Evolutionary conservation across 495 filamentous ascomycete species (phyloP).

Genomic region (Aspergillus biplanus): DNA sequence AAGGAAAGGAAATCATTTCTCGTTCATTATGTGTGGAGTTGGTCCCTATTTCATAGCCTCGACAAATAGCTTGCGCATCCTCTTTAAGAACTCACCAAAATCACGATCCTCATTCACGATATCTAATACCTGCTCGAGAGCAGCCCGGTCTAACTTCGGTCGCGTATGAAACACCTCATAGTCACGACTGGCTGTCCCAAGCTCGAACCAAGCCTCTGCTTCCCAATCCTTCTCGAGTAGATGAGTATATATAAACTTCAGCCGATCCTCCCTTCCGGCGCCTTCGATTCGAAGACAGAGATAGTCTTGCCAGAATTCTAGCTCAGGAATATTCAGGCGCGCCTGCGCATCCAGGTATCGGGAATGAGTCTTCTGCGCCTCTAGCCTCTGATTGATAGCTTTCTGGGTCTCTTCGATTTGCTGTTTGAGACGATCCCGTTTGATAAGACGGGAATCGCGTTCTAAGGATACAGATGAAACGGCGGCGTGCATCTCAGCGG

Average conservation of each 20-base stretch:
- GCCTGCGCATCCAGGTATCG: constrained; percentile 76
- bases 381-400: constrained; percentile 61
- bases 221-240: constrained; percentile 82
- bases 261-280: constrained; percentile 76
- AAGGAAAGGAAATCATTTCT: constrained; percentile 12
- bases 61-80: constrained; percentile 87
- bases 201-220: constrained; percentile 89
- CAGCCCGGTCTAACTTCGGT: constrained; percentile 77
- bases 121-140: constrained; percentile 73
- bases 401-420: constrained; percentile 82
- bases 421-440: constrained; percentile 71
- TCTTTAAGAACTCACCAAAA: constrained; percentile 79
- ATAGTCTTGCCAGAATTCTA: constrained; percentile 94
- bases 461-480: constrained; percentile 76
- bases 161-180: constrained; percentile 78
- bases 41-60: constrained; percentile 53
- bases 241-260: constrained; percentile 93
- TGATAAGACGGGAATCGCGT: constrained; percentile 72
- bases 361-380: constrained; percentile 64
- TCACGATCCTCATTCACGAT: constrained; percentile 79
- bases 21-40: constrained; percentile 6
- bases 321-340: constrained; percentile 84
- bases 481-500: constrained; percentile 79
- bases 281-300: constrained; percentile 90
- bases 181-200: constrained; percentile 77